A percentile compares a stretch with the other conserved stretches of the same genome.
Evolutionary conservation across 169 alveolate genomes (phyloP).

Genomic region (Theileria parva): DNA sequence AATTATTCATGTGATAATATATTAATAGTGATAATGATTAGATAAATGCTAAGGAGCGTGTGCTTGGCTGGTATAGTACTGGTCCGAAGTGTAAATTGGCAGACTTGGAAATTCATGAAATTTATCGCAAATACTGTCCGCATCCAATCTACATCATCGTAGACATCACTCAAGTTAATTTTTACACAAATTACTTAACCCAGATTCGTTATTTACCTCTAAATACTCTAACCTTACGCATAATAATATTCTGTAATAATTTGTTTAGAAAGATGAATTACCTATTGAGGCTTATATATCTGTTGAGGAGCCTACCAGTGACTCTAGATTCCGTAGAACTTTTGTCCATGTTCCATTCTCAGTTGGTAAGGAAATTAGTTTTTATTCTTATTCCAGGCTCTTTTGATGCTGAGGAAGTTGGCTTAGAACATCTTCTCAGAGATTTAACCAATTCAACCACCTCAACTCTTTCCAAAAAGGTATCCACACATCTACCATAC

Average conservation of each 20-base stretch:
- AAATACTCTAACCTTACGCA: not conserved
- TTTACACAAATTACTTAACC: not conserved
- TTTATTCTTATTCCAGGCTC: conserved; percentile 81
- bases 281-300: conserved; percentile 95
- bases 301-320: conserved; percentile 92
- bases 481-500: not conserved
- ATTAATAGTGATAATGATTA: conserved; percentile 7
- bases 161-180: conserved; percentile 80
- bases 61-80: conserved; percentile 99
- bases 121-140: conserved; percentile 90
- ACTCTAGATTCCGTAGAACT: conserved; percentile 88
- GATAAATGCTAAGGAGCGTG: conserved; percentile 91
- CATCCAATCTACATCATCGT: conserved; percentile 94
- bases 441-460: conserved; percentile 94
- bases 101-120: conserved; percentile 96
- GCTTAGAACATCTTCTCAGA: conserved; percentile 96
- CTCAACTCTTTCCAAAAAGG: conserved; percentile 89
- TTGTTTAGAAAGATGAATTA: conserved; percentile 55
- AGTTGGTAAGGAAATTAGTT: conserved; percentile 73
- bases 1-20: not conserved
- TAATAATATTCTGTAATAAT: not conserved
- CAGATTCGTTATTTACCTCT: not conserved
- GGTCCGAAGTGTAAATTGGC: conserved; percentile 96
- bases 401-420: conserved; percentile 98
- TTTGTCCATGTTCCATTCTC: conserved; percentile 92